Percentiles rank a stretch among this genome's conserved stretches.
phyloP scores from a whole-genome alignment of 305 asterid genomes.

The Fraxinus dipetala region DNA sequence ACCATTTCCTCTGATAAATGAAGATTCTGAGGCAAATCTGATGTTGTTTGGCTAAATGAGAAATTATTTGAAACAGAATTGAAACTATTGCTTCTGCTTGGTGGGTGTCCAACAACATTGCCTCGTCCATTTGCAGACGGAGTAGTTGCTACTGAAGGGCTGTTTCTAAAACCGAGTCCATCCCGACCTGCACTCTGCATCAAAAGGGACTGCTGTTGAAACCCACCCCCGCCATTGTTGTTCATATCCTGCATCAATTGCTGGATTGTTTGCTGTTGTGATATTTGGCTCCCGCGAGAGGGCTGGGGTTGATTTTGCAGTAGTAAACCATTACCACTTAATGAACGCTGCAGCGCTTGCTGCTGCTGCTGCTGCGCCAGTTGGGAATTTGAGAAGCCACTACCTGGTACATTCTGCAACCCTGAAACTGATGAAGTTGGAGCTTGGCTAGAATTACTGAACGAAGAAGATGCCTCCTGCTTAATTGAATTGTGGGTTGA shows the following conservation, averaged over 20 bases:
- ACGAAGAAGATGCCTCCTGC: constrained; percentile 59
- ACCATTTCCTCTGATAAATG: constrained; percentile 63
- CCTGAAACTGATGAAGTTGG: constrained; percentile 43
- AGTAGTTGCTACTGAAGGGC: constrained; percentile 29
- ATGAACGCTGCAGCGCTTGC: constrained; percentile 19
- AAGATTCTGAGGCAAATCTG: constrained; percentile 49
- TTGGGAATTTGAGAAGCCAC: constrained; percentile 37
- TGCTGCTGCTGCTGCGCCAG: constrained; percentile 32
- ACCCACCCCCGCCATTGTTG: constrained; percentile 36
- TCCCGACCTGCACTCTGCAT: constrained; percentile 39
- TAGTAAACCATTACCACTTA: constrained; percentile 29
- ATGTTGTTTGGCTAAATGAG: constrained; percentile 47
- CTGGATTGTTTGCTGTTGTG: constrained; percentile 81
- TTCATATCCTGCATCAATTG: constrained; percentile 62
- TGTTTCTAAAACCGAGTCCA: constrained; percentile 34
- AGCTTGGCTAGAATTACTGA: constrained; percentile 42
- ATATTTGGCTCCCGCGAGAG: constrained; percentile 49
- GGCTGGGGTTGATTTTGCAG: constrained; percentile 46
- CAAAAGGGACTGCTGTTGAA: constrained; percentile 33
- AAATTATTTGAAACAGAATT: constrained; percentile 34
- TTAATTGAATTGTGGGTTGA: constrained; percentile 41
- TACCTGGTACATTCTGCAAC: constrained; percentile 36
- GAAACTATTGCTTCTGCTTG: constrained; percentile 64
- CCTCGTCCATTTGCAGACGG: constrained; percentile 31
- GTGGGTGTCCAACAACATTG: constrained; percentile 30